phyloP scores from a whole-genome alignment of 345 rosid genomes.

The Citrus inodora region DNA sequence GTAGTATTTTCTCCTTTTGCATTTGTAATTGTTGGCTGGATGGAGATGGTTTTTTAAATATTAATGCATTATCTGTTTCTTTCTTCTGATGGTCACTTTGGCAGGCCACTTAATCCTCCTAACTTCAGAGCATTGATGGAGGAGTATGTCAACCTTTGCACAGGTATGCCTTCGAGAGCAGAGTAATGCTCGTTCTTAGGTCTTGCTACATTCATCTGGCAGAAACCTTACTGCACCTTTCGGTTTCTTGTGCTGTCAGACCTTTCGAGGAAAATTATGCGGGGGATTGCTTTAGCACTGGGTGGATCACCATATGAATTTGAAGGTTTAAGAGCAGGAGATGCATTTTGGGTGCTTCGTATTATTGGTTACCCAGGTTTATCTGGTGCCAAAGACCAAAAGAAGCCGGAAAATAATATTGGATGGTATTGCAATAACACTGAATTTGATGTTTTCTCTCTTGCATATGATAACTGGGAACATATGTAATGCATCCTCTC shows the following conservation, averaged over 20 bases:
- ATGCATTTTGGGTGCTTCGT: slow-evolving; percentile 87
- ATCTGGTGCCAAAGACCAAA: slow-evolving; percentile 29
- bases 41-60: neutral
- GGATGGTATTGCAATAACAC: slow-evolving; percentile 64
- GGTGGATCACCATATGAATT: slow-evolving; percentile 64
- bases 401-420: slow-evolving; percentile 41
- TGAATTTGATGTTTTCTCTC: neutral
- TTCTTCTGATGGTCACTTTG: slow-evolving; percentile 6
- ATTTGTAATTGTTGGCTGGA: neutral
- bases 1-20: neutral
- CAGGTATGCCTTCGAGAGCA: slow-evolving; percentile 36
- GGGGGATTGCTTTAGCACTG: slow-evolving; percentile 71
- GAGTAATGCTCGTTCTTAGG: neutral
- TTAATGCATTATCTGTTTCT: neutral
- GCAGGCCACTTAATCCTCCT: slow-evolving; percentile 67
- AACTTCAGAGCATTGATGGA: slow-evolving; percentile 61
- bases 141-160: slow-evolving; percentile 65
- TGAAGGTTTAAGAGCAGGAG: slow-evolving; percentile 70
- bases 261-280: slow-evolving; percentile 74
- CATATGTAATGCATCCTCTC: neutral
- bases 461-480: neutral
- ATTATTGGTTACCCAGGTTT: slow-evolving; percentile 75
- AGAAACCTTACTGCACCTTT: slow-evolving; percentile 2
- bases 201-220: neutral
- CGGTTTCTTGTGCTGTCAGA: slow-evolving; percentile 30